These are phyloP conservation scores for Pestalotiopsis fici DNA, from an alignment of 2,329 filamentous ascomycete species.

Conservation along the genomic window DNA sequence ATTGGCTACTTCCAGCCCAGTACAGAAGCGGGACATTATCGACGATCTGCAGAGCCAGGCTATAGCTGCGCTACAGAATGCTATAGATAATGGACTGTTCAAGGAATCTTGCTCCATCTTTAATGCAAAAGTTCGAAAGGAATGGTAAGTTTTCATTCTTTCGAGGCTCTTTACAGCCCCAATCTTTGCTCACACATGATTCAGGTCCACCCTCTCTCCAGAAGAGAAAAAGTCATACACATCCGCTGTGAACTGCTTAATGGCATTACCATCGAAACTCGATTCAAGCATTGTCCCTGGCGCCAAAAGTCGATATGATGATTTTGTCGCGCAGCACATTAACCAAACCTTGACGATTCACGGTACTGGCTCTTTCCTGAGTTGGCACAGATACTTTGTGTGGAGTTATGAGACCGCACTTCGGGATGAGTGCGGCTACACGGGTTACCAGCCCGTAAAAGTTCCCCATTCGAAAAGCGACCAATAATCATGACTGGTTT, in stretches of 20 bases:
- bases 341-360: conserved; percentile 35
- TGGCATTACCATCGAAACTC: conserved; percentile 7
- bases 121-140: conserved; percentile 19
- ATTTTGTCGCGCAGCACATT: conserved; percentile 39
- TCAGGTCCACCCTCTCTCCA: conserved; percentile 28
- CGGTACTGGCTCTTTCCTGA: conserved; percentile 20
- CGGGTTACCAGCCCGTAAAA: conserved; percentile 36
- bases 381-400: conserved; percentile 17
- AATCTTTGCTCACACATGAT: not conserved
- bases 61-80: conserved; percentile 1
- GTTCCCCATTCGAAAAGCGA: not conserved
- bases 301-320: conserved; percentile 28
- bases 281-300: conserved; percentile 7
- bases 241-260: conserved; percentile 13
- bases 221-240: conserved; percentile 31
- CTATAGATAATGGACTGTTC: not conserved
- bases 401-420: conserved; percentile 10
- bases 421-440: conserved; percentile 41
- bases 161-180: not conserved
- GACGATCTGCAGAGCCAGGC: conserved; percentile 6
- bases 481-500: conserved; percentile 3
- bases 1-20: not conserved
- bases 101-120: conserved; percentile 6
- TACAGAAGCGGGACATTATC: not conserved
- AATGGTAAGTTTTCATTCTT: conserved; percentile 17